phyloP scores from a whole-genome alignment of 1,139 yeast species.

The Yamadazyma siamensis region DNA sequence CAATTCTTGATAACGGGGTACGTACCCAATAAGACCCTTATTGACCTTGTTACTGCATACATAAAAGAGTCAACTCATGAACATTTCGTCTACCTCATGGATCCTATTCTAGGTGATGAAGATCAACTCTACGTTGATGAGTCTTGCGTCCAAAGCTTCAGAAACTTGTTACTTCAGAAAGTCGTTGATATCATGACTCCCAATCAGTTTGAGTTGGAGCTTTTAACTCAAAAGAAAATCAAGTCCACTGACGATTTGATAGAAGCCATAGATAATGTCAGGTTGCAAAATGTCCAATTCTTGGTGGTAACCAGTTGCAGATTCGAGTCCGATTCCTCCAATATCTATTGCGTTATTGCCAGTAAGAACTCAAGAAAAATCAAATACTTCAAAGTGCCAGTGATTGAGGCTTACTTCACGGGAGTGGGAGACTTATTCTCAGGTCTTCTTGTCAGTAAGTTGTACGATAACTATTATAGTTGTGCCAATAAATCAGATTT shows the following conservation, averaged over 20 bases:
- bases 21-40: slow-evolving; percentile 24
- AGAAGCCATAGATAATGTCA: slow-evolving; percentile 32
- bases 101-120: slow-evolving; percentile 93
- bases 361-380: slow-evolving; percentile 17
- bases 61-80: background rate
- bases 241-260: slow-evolving; percentile 24
- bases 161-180: slow-evolving; percentile 43
- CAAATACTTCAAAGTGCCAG: slow-evolving; percentile 43
- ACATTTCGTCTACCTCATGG: slow-evolving; percentile 53
- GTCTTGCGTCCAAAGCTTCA: slow-evolving; percentile 63
- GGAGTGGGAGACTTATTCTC: slow-evolving; percentile 94
- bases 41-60: slow-evolving; percentile 3
- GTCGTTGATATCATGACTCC: slow-evolving; percentile 72
- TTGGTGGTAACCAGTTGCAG: slow-evolving; percentile 56
- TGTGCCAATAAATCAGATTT: slow-evolving; percentile 3
- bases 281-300: slow-evolving; percentile 47
- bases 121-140: slow-evolving; percentile 75
- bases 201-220: slow-evolving; percentile 81
- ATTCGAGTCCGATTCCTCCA: slow-evolving; percentile 16
- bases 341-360: slow-evolving; percentile 55
- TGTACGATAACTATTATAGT: slow-evolving; percentile 26
- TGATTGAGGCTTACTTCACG: slow-evolving; percentile 71
- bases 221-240: slow-evolving; percentile 36
- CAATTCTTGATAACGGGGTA: slow-evolving; percentile 33
- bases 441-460: slow-evolving; percentile 66